Percentiles rank a stretch among this genome's conserved stretches.
Evolutionary conservation across 768 basidiomycete genomes (phyloP).

Genomic region (Suillus decipiens): DNA sequence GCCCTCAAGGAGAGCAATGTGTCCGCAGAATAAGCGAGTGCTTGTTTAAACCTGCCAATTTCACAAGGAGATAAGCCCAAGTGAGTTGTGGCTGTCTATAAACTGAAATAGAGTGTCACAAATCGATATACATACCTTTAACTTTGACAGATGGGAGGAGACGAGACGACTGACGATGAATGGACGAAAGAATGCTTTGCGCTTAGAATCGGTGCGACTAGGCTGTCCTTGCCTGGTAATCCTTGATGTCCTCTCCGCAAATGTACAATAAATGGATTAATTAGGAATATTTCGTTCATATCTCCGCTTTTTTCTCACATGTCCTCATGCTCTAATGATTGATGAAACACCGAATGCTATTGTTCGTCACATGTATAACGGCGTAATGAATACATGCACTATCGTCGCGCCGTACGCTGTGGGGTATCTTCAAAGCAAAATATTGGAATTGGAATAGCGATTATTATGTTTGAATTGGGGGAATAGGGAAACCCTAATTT

Average conservation of each 20-base stretch:
- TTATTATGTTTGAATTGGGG: background rate
- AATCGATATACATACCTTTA: background rate
- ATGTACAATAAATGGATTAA: conserved; percentile 12
- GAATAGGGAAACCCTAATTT: background rate
- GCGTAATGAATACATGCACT: background rate
- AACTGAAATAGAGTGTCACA: conserved; percentile 4
- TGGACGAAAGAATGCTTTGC: conserved; percentile 11
- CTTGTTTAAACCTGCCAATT: conserved; percentile 20
- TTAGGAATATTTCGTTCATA: conserved; percentile 14
- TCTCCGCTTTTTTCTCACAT: conserved; percentile 12
- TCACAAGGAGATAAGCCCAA: conserved; percentile 10
- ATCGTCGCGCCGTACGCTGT: background rate
- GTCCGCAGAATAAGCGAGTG: conserved; percentile 17
- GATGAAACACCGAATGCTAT: background rate
- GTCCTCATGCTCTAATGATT: conserved; percentile 22
- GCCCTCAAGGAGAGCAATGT: conserved; percentile 8
- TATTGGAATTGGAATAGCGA: background rate
- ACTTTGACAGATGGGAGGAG: background rate
- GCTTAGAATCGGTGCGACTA: conserved; percentile 13
- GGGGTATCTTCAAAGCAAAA: background rate
- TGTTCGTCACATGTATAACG: background rate
- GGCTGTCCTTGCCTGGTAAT: conserved; percentile 30
- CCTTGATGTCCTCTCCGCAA: conserved; percentile 23
- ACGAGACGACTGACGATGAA: conserved; percentile 6
- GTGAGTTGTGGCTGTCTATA: conserved; percentile 1